Percentiles rank a stretch among this genome's conserved stretches.
phyloP scores from a whole-genome alignment of 78 protist species.

The Dictyostelium brefeldianum region DNA sequence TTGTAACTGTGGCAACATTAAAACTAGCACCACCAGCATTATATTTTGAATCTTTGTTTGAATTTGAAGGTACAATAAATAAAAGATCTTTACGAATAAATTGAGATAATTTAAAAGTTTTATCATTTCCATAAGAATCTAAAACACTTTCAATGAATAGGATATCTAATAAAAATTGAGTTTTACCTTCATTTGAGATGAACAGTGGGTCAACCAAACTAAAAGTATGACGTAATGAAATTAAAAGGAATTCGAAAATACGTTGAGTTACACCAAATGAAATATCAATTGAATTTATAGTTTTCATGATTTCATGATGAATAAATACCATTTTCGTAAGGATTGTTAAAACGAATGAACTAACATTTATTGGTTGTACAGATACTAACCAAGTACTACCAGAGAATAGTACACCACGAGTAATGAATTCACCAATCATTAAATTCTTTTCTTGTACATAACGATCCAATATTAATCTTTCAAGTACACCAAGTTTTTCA shows the following conservation, averaged over 20 bases:
- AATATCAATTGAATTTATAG: conserved; percentile 53
- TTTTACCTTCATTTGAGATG: conserved; percentile 18
- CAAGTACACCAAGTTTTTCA: conserved; percentile 71
- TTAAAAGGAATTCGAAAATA: conserved; percentile 30
- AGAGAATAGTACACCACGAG: conserved; percentile 43
- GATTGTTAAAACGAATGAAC: background rate
- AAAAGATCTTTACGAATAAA: conserved; percentile 6
- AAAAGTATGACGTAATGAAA: conserved; percentile 17
- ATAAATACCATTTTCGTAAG: conserved; percentile 66
- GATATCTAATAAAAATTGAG: conserved; percentile 45
- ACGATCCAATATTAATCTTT: conserved; percentile 44
- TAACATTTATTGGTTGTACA: conserved; percentile 21
- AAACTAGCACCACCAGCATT: background rate
- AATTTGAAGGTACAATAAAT: background rate
- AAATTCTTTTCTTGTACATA: conserved; percentile 55
- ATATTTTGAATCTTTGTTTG: background rate
- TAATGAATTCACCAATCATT: conserved; percentile 25
- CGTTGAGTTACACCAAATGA: conserved; percentile 25
- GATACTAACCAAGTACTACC: conserved; percentile 15
- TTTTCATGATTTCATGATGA: conserved; percentile 66
- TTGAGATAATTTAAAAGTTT: conserved; percentile 20
- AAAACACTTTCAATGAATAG: conserved; percentile 37
- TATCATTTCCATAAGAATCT: conserved; percentile 10
- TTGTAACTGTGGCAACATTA: background rate
- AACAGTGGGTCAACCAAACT: conserved; percentile 13